Base-by-base conservation (phyloP, 805 yeast species). In the Cyberlindnera mycetangii region DNA sequence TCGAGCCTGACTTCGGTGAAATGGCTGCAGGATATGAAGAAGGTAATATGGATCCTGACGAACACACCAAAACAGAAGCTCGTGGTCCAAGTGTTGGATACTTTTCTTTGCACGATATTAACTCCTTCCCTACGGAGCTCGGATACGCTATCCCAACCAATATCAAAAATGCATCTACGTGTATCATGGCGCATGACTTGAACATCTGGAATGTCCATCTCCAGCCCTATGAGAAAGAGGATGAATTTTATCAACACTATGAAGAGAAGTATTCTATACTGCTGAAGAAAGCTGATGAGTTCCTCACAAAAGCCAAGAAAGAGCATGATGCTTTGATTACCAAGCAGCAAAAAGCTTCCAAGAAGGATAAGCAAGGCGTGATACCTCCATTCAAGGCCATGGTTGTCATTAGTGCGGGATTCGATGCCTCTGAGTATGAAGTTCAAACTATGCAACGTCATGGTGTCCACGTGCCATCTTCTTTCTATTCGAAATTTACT, bases 361-460 rank as follows among this genome's bases (percentile, higher is more conserved):
- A 41, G 43, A 47, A 39, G 25, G 34, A 12, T 3, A 20, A 38
- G 4, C 19, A 19, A 58, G 44, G 36, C 25, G 14, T 7, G 3
- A 25, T 44, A 7, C 47, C 47, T 7, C 70, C 71, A 3, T 80
- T 78, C 60, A 75, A 73, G 50, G 77, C 81, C 1, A 51, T 86
- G 47, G 77, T 88, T 3, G 74, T 83, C n/a, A 71, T 87, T 1
- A 85, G 95, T 35, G 90, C 95, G 0, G 96, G 96, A 2, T 88
- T 87, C 60, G 96, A 87, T 65, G 95, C 93, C 2, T 80, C 86
- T 15, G 96, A 87, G 59, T 82, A 76, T 61, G 96, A 87, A 59
- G 81, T 81, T 46, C 78, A 78, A n/a, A 77, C 82, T 39, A 88
- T 87, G 95, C 95, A 87, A 63, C 70, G 95, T 42, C 95, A 88